Evolutionary conservation across 805 yeast genomes (phyloP).

Genomic region (Myxozyma lipomycoides): DNA sequence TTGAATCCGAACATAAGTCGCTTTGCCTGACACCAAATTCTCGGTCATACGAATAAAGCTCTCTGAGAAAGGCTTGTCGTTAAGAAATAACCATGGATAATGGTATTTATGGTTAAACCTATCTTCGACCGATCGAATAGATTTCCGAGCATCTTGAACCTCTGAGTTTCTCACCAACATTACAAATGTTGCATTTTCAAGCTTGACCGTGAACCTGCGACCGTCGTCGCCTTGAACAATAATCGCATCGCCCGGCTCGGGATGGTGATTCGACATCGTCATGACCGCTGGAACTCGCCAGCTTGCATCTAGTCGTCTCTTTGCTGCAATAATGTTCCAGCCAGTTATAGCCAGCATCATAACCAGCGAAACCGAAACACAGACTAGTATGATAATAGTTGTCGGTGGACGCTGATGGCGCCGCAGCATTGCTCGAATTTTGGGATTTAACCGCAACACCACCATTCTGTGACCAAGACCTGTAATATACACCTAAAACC

Average conservation of each 20-base stretch:
- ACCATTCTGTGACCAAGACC: too few relatives aligned
- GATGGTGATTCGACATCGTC: neutral
- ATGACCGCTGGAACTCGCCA: neutral
- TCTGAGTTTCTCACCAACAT: constrained; percentile 69
- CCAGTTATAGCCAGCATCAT: neutral
- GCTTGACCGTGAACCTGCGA: neutral
- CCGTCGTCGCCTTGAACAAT: neutral
- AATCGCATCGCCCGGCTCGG: neutral
- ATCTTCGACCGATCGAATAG: constrained; percentile 59
- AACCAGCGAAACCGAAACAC: neutral
- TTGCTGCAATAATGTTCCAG: neutral
- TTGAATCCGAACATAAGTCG: constrained; percentile 60
- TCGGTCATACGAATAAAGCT: constrained; percentile 51
- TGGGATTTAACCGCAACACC: too few relatives aligned
- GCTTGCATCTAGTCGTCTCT: neutral
- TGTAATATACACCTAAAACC: too few relatives aligned
- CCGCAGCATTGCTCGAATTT: too few relatives aligned
- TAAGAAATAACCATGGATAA: constrained; percentile 78
- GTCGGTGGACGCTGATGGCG: too few relatives aligned
- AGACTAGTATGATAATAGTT: too few relatives aligned
- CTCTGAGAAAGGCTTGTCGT: constrained; percentile 58
- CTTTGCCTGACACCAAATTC: constrained; percentile 54
- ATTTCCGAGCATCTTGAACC: constrained; percentile 50
- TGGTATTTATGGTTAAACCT: constrained; percentile 59
- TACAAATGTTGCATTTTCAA: constrained; percentile 57